Evolutionary conservation across 169 alveolate species (phyloP).

Genomic region (Plasmodium ovale): DNA sequence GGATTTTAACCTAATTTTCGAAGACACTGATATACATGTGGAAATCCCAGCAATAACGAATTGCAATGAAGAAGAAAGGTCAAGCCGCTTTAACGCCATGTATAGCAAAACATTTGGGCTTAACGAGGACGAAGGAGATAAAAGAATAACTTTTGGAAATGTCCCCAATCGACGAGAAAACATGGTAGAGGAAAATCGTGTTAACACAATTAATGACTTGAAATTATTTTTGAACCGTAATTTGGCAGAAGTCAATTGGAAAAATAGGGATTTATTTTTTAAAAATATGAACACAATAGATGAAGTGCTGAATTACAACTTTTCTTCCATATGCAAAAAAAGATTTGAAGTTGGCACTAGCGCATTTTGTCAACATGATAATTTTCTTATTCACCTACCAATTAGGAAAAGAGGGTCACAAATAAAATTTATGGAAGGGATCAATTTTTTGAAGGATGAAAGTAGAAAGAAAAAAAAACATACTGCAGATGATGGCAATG

Average conservation of each 20-base stretch:
- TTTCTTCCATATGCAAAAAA: neutral
- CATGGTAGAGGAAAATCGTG: neutral
- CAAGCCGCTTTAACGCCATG: no score
- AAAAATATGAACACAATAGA: conserved; percentile 7
- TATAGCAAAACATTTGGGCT: neutral
- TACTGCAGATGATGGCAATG: neutral
- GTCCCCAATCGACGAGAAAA: neutral
- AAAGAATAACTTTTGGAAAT: no score
- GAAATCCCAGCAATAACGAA: conserved; percentile 22
- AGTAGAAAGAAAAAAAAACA: neutral
- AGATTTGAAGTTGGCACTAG: neutral
- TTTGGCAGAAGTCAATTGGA: conserved; percentile 5
- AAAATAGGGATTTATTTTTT: conserved; percentile 20
- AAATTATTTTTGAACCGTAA: conserved; percentile 4
- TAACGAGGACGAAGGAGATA: no score
- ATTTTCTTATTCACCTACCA: conserved; percentile 13
- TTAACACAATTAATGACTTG: conserved; percentile 11
- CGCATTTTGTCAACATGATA: conserved; percentile 27
- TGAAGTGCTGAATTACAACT: conserved; percentile 49
- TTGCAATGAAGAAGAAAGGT: neutral
- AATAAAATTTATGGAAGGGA: neutral
- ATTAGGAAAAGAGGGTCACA: neutral
- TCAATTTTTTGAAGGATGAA: no score
- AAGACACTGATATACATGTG: conserved; percentile 39
- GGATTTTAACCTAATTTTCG: conserved; percentile 19